Evolutionary conservation across 1,284 basidiomycete genomes (phyloP).

Genomic region (Tilletia indica): DNA sequence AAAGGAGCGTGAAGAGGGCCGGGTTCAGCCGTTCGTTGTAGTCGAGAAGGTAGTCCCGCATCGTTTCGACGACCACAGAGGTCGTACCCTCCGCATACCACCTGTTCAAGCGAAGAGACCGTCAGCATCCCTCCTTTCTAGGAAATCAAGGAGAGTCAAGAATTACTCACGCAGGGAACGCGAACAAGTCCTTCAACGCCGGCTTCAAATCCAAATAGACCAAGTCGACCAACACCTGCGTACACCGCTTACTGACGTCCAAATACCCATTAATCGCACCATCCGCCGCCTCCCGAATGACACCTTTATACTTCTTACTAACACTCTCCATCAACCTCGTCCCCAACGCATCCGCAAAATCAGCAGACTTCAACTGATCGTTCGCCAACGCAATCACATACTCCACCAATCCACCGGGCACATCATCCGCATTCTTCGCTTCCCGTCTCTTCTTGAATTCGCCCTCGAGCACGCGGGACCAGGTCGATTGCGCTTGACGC

Average conservation of each 20-base stretch:
- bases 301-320: conserved; percentile 81
- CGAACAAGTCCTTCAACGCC: conserved; percentile 82
- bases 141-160: too few relatives aligned
- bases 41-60: conserved; percentile 91
- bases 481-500: conserved; percentile 82
- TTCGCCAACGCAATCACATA: conserved; percentile 98
- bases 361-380: conserved; percentile 94
- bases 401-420: conserved; percentile 83
- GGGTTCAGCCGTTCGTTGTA: conserved; percentile 87
- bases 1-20: conserved; percentile 82
- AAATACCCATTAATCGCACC: conserved; percentile 97
- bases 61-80: conserved; percentile 84
- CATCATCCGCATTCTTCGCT: conserved; percentile 74
- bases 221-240: conserved; percentile 86
- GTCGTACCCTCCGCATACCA: conserved; percentile 66
- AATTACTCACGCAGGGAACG: conserved; percentile 66
- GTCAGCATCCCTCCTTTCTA: background rate
- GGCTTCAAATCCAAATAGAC: conserved; percentile 93
- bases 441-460: conserved; percentile 86
- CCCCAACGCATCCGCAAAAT: conserved; percentile 83
- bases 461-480: conserved; percentile 77
- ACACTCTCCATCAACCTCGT: conserved; percentile 85
- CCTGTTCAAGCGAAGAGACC: conserved; percentile 55
- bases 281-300: conserved; percentile 83
- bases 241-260: conserved; percentile 95